Conservation (phyloP, 1,139 yeast species). For the Zygoascus meyerae region DNA sequence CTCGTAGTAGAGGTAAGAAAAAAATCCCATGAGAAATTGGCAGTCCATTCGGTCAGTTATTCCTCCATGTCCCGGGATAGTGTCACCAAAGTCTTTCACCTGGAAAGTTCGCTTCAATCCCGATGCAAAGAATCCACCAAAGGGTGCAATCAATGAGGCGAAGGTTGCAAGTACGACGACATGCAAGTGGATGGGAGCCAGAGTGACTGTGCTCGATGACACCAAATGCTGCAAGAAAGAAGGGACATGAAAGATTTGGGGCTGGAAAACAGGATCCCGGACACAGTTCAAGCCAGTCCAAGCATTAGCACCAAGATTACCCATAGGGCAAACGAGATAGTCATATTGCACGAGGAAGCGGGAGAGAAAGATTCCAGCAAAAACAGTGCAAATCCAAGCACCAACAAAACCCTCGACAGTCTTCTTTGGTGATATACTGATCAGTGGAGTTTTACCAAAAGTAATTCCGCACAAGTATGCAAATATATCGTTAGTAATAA, state of each 20-base stretch:
- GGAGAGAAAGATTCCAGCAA: constrained; percentile 65
- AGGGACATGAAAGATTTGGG: constrained; percentile 74
- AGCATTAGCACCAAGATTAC: constrained; percentile 50
- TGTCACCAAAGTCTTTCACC: constrained; percentile 87
- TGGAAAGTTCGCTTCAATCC: constrained; percentile 97
- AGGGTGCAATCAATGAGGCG: constrained; percentile 96
- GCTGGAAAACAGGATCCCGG: constrained; percentile 79
- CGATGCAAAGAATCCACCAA: constrained; percentile 97
- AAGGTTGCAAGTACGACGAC: constrained; percentile 81
- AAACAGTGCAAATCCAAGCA: constrained; percentile 91
- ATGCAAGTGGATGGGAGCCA: constrained; percentile 88
- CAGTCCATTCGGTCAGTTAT: constrained; percentile 97
- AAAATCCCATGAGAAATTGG: constrained; percentile 96
- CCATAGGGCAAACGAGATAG: constrained; percentile 86
- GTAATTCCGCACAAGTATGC: constrained; percentile 97
- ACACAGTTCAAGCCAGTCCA: constrained; percentile 68
- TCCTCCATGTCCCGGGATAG: constrained; percentile 98
- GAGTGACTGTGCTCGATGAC: constrained; percentile 45
- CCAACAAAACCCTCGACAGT: constrained; percentile 97
- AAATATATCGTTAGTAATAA: constrained; percentile 89
- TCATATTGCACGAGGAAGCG: constrained; percentile 57
- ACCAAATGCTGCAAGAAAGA: constrained; percentile 49
- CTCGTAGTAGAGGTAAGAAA: constrained; percentile 85
- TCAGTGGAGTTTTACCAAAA: constrained; percentile 87
- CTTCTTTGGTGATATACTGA: constrained; percentile 92